phyloP scores from a whole-genome alignment of 495 filamentous ascomycete species.

The Lasiosphaeria hispida region DNA sequence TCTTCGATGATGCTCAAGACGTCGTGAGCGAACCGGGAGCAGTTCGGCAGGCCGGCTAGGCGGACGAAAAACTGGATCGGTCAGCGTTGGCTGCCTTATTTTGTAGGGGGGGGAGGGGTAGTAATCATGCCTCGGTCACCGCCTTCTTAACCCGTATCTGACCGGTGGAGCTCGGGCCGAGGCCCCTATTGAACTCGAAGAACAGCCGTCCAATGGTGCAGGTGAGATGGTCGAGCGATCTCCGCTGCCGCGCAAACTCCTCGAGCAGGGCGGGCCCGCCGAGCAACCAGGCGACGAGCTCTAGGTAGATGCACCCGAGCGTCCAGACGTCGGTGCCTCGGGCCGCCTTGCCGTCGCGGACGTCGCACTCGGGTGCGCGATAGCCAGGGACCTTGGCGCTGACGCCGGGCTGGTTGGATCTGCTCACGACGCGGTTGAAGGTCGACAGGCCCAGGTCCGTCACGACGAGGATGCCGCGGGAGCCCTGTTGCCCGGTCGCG shows the following conservation, averaged over 20 bases:
- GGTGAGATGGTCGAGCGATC: neutral
- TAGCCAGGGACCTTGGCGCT: neutral
- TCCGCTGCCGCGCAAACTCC: neutral
- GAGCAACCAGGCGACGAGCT: constrained; percentile 4
- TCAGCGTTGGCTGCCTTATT: no score
- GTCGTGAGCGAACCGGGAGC: constrained; percentile 1
- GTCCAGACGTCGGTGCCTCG: constrained; percentile 1
- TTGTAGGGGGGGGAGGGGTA: no score
- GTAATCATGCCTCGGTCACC: no score
- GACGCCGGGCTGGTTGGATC: neutral
- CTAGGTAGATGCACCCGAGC: constrained; percentile 3
- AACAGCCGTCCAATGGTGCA: neutral
- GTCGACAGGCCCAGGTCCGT: constrained; percentile 5
- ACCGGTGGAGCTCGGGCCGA: no score
- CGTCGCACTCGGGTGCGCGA: constrained; percentile 5
- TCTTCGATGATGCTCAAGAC: constrained; percentile 1
- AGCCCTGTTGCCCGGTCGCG: neutral
- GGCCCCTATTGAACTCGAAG: constrained; percentile 1
- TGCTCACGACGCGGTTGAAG: constrained; percentile 1
- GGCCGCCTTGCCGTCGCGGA: neutral
- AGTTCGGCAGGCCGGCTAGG: neutral
- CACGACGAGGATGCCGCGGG: neutral
- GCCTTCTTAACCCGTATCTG: no score
- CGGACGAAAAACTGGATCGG: neutral
- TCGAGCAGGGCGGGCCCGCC: neutral